These are phyloP conservation scores for Cucumis cinereus DNA, from an alignment of 306 rosid species.

Conservation along the genomic window DNA sequence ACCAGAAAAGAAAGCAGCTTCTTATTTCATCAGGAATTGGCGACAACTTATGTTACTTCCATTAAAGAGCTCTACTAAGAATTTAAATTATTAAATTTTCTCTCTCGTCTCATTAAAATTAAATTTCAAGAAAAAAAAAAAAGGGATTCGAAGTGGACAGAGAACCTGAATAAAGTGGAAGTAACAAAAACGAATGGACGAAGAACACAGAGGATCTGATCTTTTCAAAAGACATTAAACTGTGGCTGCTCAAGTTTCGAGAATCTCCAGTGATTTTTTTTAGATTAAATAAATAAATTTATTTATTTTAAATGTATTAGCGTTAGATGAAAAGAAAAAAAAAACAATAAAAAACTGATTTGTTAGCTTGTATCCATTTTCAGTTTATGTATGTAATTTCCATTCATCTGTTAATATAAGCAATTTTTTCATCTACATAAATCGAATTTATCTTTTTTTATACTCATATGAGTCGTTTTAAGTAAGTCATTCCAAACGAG, in stretches of 20 bases:
- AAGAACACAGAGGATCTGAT: conserved; percentile 7
- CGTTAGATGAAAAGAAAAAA: neutral
- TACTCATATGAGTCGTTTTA: no score
- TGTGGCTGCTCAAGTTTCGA: conserved; percentile 2
- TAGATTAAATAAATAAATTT: neutral
- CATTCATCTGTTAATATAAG: conserved; percentile 4
- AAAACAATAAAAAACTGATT: neutral
- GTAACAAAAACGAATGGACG: neutral
- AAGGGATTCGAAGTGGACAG: neutral
- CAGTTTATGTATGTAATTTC: neutral
- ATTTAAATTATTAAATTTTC: neutral
- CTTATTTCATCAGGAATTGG: conserved; percentile 49
- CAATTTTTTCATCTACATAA: neutral
- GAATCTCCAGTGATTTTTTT: conserved; percentile 1
- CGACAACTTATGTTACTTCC: conserved; percentile 48
- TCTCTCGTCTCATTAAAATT: no score
- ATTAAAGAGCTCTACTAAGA: conserved; percentile 14
- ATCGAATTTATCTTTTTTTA: no score
- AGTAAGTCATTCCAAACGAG: no score
- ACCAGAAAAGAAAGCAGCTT: conserved; percentile 58
- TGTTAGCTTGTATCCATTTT: neutral
- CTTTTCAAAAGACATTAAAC: neutral
- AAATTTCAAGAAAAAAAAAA: neutral
- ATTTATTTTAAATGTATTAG: conserved; percentile 1
- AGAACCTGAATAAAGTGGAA: conserved; percentile 28